Evolutionary conservation across 176 grass and related monocot genomes (phyloP), one percentile per base, ranked within the genome.

Genomic region (Neostapfia colusana): DNA sequence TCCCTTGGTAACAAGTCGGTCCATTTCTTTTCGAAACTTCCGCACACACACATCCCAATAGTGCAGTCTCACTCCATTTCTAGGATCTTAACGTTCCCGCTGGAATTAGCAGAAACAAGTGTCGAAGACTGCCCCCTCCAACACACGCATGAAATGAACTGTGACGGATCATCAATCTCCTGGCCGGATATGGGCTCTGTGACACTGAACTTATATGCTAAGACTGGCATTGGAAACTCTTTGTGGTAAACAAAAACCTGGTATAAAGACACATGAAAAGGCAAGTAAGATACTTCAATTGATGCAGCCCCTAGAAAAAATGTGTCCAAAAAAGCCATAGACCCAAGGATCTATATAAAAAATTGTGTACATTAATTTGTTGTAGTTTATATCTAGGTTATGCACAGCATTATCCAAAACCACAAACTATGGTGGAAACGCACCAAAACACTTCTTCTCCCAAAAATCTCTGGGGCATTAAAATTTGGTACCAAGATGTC

Each of bases 241-340:
- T 89, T 99, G 85, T 92, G 89, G 77, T 99, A 99, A 46, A 99
- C 82, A 76, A 92, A 99, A 80, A 99, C 96, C 96, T 99, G 88
- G 20, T 37, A 49, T n/a, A 75, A 46, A 62, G 43, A 76, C 27
- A 73, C 12, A 67, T 42, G 38, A 24, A 53, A 82, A 56, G 27
- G 41, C 27, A 83, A 35, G 45, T 82, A 72, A 48, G 35, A 11
- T 51, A 75, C 48, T 56, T 66, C 14, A 73, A 63, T 46, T 10
- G 1, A 24, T 81, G 40, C n/a, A 77, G 67, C 10, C 35, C 7
- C 51, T 13, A 58, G 44, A 44, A 55, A 4, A 58, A 26, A 10
- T 26, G 8, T 8, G 59, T 40, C 26, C 36, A 12, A 21, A 82
- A 66, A 48, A 0, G 21, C 14, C 26, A 6, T 5, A 75, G 1